Evolutionary conservation across 371 early-diverging fungal genomes (phyloP), one percentile per base, ranked within the genome.

Genomic region (Actinomucor elegans): DNA sequence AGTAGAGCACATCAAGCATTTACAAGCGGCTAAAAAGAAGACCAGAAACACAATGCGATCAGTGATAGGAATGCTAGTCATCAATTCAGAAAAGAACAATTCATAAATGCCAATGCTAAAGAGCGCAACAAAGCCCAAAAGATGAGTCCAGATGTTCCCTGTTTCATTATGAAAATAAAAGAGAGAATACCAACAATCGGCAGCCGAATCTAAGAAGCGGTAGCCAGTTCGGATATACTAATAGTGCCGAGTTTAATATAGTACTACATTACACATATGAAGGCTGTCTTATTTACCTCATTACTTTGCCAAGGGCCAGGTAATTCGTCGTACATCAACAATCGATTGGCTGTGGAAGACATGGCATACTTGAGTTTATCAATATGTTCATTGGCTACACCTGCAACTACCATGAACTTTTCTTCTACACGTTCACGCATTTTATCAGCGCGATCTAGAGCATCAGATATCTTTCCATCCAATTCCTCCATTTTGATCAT

Each of bases 101-200:
- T 67, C 77, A 46, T 66, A 79, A 50, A 67, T 50, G 15, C 79
- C 77, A 48, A 91, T 53, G 15, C 61, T 68, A 18, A 86, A 48
- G 47, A 92, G 86, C 5, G 69, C 64, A 18, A 90, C 50, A 9
- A 83, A 80, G 14, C 92, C 93, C 23, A 85, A 20, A n/a, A 87
- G 66, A 67, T 93, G 94, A 21, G 94, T 85, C 67, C 85, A 84
- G 40, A 93, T 87, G 68, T 92, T 93, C 37, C 88, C 88, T 3
- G 90, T 88, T 66, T 93, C 94, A 69, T 92, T 93, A 64, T 92
- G 92, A 23, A 89, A 20, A 65, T 89, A 91, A 32, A 80, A 60
- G 33, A 86, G 67, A 6, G 91, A 90, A 52, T 73, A 67, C 42
- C 88, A 59, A 60, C 94, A 94, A 76, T 44, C 56, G 18, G 66